Evolutionary conservation across 2,329 filamentous ascomycete genomes (phyloP).

Genomic region (Curvularia lunata): DNA sequence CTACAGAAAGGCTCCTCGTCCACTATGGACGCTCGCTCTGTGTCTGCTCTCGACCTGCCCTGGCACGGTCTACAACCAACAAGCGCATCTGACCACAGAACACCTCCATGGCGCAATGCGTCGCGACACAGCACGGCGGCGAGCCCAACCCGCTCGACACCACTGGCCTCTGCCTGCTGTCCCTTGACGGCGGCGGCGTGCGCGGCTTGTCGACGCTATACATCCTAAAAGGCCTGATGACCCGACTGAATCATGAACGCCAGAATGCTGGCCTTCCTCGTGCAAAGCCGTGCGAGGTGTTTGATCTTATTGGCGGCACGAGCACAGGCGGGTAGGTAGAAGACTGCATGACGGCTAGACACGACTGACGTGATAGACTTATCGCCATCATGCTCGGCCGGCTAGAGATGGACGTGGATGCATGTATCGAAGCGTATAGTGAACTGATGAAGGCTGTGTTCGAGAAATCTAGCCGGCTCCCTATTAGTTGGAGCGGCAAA

Average conservation of each 20-base stretch:
- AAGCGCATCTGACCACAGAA: neutral
- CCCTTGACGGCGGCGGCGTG: constrained; percentile 35
- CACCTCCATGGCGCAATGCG: neutral
- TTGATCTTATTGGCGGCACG: constrained; percentile 34
- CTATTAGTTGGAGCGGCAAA: neutral
- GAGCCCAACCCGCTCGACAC: constrained; percentile 18
- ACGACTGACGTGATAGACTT: constrained; percentile 12
- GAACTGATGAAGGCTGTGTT: constrained; percentile 15
- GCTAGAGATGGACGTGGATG: constrained; percentile 24
- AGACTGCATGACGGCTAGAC: no score
- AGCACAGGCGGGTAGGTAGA: constrained; percentile 28
- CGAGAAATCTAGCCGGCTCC: neutral
- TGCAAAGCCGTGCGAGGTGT: constrained; percentile 24
- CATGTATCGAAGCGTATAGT: constrained; percentile 21
- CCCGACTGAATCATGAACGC: constrained; percentile 8
- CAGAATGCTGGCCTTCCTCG: constrained; percentile 1
- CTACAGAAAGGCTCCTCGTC: neutral
- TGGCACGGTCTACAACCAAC: neutral
- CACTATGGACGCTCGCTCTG: neutral
- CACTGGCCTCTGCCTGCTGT: constrained; percentile 22
- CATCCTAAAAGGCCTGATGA: constrained; percentile 31
- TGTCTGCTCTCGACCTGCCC: neutral
- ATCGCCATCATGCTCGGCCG: constrained; percentile 31
- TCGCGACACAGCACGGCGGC: constrained; percentile 10
- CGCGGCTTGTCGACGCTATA: constrained; percentile 33